These are phyloP conservation scores for Taphrina betulina DNA, from an alignment of 1,139 yeast species.

Conservation along the genomic window DNA sequence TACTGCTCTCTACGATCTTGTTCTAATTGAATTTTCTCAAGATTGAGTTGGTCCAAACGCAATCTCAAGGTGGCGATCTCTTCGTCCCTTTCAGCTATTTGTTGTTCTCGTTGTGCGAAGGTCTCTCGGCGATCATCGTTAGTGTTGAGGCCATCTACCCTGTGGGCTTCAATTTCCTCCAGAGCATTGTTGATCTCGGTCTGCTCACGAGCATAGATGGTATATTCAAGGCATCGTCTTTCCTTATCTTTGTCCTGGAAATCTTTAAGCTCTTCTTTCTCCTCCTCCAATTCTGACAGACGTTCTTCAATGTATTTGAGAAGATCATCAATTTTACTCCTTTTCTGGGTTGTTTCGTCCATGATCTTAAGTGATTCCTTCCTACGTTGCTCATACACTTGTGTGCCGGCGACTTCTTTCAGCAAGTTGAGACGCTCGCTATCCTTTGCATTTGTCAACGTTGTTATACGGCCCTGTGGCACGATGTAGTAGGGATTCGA, in stretches of 20 bases:
- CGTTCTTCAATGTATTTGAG: constrained; percentile 68
- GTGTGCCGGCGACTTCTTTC: constrained; percentile 95
- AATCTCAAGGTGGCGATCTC: constrained; percentile 50
- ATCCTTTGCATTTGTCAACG: constrained; percentile 85
- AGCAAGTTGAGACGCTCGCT: constrained; percentile 71
- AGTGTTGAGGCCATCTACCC: constrained; percentile 53
- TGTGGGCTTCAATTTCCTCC: constrained; percentile 61
- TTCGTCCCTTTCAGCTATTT: constrained; percentile 51
- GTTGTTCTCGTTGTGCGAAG: constrained; percentile 53
- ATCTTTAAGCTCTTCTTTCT: constrained; percentile 69
- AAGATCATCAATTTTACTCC: constrained; percentile 73
- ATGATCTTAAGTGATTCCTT: constrained; percentile 78
- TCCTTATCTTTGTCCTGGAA: constrained; percentile 67
- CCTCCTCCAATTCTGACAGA: constrained; percentile 74
- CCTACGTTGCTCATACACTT: constrained; percentile 78
- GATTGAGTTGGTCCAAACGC: constrained; percentile 43
- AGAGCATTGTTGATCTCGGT: constrained; percentile 60
- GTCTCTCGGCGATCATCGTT: constrained; percentile 51
- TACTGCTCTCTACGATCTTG: constrained; percentile 52
- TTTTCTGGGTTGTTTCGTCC: constrained; percentile 66
- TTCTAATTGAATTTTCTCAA: constrained; percentile 52
- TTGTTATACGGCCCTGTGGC: constrained; percentile 82
- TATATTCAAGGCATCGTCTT: constrained; percentile 71
- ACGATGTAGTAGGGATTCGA: constrained; percentile 94
- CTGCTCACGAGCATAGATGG: constrained; percentile 74